phyloP scores from a whole-genome alignment of 306 rosid species.

The Trifolium subterraneum region DNA sequence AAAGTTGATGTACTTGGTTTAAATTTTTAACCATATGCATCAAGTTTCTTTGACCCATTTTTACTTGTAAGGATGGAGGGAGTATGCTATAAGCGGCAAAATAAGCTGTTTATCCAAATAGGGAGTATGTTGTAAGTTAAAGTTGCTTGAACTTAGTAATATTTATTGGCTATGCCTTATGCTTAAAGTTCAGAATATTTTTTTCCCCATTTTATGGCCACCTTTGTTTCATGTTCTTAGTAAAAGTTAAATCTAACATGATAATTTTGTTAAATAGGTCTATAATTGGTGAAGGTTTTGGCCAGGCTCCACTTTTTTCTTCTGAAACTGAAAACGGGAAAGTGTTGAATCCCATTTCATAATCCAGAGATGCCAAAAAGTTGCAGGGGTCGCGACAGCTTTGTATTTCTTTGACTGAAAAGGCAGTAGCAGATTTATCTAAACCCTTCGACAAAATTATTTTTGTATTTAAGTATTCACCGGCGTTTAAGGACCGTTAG shows the following conservation, averaged over 20 bases:
- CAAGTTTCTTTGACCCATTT: too few relatives aligned
- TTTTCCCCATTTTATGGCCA: not conserved
- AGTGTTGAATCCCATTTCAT: too few relatives aligned
- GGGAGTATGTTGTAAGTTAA: not conserved
- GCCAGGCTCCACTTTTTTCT: too few relatives aligned
- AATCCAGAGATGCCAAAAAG: too few relatives aligned
- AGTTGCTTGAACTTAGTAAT: not conserved
- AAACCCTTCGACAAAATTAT: not conserved
- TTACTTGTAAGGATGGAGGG: too few relatives aligned
- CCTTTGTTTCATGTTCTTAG: not conserved
- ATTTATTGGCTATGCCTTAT: constrained; percentile 7
- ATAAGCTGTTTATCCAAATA: not conserved
- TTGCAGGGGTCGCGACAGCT: not conserved
- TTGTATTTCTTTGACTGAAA: not conserved
- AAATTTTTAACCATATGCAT: too few relatives aligned
- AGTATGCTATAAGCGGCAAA: too few relatives aligned
- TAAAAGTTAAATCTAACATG: not conserved
- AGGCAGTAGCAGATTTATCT: constrained; percentile 1
- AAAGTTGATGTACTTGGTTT: too few relatives aligned
- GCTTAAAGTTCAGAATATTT: not conserved
- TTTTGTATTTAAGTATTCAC: not conserved
- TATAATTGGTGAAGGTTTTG: too few relatives aligned
- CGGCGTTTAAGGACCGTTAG: not conserved
- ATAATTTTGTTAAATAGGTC: not conserved
- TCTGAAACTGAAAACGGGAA: too few relatives aligned